Evolutionary conservation across 495 filamentous ascomycete species (phyloP).

Genomic region (Tuber umbilicatum): DNA sequence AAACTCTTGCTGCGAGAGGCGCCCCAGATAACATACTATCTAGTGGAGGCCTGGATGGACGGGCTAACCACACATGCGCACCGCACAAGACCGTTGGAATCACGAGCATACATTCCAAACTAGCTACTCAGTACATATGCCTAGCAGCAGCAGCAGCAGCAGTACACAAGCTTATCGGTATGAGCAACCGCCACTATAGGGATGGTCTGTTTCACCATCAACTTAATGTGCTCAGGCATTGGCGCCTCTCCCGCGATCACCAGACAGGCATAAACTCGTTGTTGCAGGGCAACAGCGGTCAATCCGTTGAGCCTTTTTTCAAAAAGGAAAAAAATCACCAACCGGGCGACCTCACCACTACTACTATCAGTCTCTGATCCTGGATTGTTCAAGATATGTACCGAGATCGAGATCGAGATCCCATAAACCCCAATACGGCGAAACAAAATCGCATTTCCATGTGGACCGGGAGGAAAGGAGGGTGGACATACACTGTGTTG

Average conservation of each 20-base stretch:
- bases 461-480: background rate
- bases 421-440: background rate
- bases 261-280: constrained; percentile 1
- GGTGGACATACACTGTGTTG: background rate
- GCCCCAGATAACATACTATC: background rate
- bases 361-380: background rate
- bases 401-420: constrained; percentile 5
- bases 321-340: background rate
- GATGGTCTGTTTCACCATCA: background rate
- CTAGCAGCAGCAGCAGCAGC: background rate
- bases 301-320: background rate
- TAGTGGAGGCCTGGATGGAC: background rate
- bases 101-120: background rate
- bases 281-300: background rate
- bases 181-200: background rate
- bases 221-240: constrained; percentile 3
- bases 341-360: background rate
- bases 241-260: constrained; percentile 4
- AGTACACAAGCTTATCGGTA: background rate
- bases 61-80: background rate
- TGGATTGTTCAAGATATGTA: constrained; percentile 3
- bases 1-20: background rate
- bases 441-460: constrained; percentile 2
- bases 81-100: background rate
- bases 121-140: background rate